Conservation (phyloP, 1,284 basidiomycete genomes). For the Lignosus rhinocerotis region DNA sequence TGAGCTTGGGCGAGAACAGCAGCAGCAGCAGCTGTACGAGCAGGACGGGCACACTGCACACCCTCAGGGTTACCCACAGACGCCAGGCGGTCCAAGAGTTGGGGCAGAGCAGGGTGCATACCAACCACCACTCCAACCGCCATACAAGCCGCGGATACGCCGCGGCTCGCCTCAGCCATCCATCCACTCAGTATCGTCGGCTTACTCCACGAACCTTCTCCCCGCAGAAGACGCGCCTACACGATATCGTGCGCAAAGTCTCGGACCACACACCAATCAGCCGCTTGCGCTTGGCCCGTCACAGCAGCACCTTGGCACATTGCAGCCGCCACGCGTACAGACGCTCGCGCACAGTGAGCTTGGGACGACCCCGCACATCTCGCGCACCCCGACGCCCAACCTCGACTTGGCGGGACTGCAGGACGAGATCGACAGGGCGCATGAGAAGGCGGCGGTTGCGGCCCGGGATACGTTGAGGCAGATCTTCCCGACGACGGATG, state of each 20-base stretch:
- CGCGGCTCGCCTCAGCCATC: conserved; percentile 34
- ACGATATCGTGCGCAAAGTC: conserved; percentile 28
- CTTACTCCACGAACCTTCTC: conserved; percentile 29
- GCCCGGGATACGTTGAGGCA: conserved; percentile 75
- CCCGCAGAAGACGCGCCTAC: conserved; percentile 50
- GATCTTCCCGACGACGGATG: conserved; percentile 83
- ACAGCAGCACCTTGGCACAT: conserved; percentile 31
- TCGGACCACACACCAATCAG: conserved; percentile 42
- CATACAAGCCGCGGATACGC: conserved; percentile 73
- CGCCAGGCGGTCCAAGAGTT: conserved; percentile 37
- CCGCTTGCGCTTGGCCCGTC: conserved; percentile 42
- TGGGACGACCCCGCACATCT: conserved; percentile 40
- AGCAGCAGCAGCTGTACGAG: conserved; percentile 25
- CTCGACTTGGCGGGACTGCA: conserved; percentile 72
- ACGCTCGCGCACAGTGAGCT: conserved; percentile 28
- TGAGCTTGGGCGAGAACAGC: conserved; percentile 50
- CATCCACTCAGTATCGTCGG: conserved; percentile 33
- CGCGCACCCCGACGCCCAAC: conserved; percentile 68
- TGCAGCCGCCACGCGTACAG: conserved; percentile 46
- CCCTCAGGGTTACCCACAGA: conserved; percentile 31
- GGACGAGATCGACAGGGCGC: conserved; percentile 77
- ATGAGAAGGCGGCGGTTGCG: conserved; percentile 65
- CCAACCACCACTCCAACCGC: conserved; percentile 55
- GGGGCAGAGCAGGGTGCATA: conserved; percentile 28
- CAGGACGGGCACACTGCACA: conserved; percentile 23